Base-by-base conservation (phyloP, 768 basidiomycete genomes). In the Panus rudis region DNA sequence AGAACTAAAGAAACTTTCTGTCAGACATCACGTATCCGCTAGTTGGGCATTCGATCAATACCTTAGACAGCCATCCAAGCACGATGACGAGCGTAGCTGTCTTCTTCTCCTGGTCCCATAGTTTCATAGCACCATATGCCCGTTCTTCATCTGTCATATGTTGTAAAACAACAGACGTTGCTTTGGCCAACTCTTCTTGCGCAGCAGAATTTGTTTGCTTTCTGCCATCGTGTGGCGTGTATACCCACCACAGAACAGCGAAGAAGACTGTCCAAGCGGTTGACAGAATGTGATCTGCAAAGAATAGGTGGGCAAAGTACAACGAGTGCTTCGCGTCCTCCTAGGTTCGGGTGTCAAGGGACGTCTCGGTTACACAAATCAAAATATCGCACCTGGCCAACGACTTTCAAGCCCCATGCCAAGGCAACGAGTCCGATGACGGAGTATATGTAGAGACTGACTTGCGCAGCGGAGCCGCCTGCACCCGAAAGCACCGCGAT, bases 221-320 rank as follows among this genome's bases (percentile, higher is more conserved):
- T 19, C 71, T 72, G 4, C 96, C 96, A 53, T 99, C 92, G 58
- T 99, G 96, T 1, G 92, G 86, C 1, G 81, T 86, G 66, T 85
- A 85, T 25, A 78, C 63, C 84, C 91, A 99, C 94, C 93, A 99
- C 30, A 74, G 67, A 17, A 90, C 74, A 28, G 81, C 87, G 50
- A 99, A 98, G 57, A 88, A 87, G 31, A 85, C 72, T n/a, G 92
- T 93, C 85, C 90, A 97, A 0, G 83, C 66, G 1, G 93, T 92
- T 13, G 82, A 84, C 47, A 99, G 67, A 45, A 96, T 62, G 63
- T 99, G 93, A 64, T 99, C 96, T 45, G 88, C 77, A 46, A 86
- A 78, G 68, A 91, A 99, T 25, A 92, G 65, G 61, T 99, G 93
- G 0, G 93, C 87, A 61, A 96, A 90, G 52, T 89, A 84, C 16